Conservation (phyloP, 768 basidiomycete genomes). For the Hygrophorus russula region DNA sequence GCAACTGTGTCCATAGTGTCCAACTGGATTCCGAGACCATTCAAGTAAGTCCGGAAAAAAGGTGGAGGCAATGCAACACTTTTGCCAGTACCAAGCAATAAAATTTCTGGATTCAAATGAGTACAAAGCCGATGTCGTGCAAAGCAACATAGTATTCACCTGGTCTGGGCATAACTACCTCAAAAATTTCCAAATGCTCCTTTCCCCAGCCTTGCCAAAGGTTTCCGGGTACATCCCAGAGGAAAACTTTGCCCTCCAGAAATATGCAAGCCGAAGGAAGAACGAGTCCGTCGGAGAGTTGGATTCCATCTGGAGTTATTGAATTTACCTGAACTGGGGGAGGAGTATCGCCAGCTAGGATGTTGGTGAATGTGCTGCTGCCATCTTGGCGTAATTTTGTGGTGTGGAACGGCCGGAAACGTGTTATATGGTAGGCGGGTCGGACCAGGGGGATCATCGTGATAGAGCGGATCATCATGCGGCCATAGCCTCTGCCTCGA, state of each 20-base stretch:
- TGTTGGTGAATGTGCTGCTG: constrained; percentile 49
- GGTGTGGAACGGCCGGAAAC: constrained; percentile 9
- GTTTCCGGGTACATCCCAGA: constrained; percentile 76
- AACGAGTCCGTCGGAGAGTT: constrained; percentile 68
- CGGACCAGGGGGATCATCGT: too few relatives aligned
- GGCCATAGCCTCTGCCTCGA: too few relatives aligned
- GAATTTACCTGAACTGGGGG: constrained; percentile 65
- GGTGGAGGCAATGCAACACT: constrained; percentile 61
- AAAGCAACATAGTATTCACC: constrained; percentile 36
- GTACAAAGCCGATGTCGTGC: too few relatives aligned
- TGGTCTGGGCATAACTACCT: constrained; percentile 74
- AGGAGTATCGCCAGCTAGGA: constrained; percentile 58
- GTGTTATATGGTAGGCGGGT: too few relatives aligned
- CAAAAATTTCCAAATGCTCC: constrained; percentile 72
- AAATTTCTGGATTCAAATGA: constrained; percentile 49
- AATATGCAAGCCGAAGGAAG: constrained; percentile 75
- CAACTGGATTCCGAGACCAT: constrained; percentile 39
- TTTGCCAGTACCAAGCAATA: constrained; percentile 81
- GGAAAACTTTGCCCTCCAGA: constrained; percentile 71
- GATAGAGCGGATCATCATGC: too few relatives aligned
- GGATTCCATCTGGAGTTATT: constrained; percentile 51
- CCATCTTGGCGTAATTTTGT: constrained; percentile 7
- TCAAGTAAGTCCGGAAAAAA: constrained; percentile 53
- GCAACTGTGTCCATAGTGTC: constrained; percentile 55
- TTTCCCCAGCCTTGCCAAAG: constrained; percentile 60